Evolutionary conservation across 306 rosid genomes (phyloP).

Genomic region (Cyamopsis tetragonoloba): DNA sequence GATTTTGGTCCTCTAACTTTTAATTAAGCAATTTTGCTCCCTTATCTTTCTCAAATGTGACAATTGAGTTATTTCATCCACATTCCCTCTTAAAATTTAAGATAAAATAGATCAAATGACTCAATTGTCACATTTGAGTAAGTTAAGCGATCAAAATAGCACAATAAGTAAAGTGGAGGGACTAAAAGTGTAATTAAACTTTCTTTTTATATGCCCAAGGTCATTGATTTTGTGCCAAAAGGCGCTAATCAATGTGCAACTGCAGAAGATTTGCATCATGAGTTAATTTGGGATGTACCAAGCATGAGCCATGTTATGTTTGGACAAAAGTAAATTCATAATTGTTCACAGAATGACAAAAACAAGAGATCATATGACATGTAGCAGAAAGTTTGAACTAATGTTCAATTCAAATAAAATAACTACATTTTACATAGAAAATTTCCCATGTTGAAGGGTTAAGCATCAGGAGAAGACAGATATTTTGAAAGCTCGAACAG

Average conservation of each 20-base stretch:
- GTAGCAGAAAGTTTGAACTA: background rate
- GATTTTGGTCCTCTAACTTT: no score
- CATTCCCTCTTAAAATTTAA: no score
- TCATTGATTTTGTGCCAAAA: background rate
- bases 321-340: background rate
- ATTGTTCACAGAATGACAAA: background rate
- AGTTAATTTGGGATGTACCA: background rate
- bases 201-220: background rate
- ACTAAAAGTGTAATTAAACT: no score
- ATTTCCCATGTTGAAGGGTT: constrained; percentile 24
- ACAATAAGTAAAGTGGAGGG: no score
- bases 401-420: constrained; percentile 5
- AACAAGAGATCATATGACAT: background rate
- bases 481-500: background rate
- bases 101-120: no score
- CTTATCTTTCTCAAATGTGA: no score
- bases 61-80: no score
- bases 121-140: no score
- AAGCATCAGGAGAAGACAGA: background rate
- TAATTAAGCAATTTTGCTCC: no score
- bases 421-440: constrained; percentile 23
- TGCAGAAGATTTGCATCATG: background rate
- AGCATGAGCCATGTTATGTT: background rate
- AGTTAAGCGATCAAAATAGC: no score
- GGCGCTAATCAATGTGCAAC: background rate